Evolutionary conservation across 371 early-diverging fungal genomes (phyloP), one percentile per base, ranked within the genome.

Genomic region (Syncephalastrum racemosum): DNA sequence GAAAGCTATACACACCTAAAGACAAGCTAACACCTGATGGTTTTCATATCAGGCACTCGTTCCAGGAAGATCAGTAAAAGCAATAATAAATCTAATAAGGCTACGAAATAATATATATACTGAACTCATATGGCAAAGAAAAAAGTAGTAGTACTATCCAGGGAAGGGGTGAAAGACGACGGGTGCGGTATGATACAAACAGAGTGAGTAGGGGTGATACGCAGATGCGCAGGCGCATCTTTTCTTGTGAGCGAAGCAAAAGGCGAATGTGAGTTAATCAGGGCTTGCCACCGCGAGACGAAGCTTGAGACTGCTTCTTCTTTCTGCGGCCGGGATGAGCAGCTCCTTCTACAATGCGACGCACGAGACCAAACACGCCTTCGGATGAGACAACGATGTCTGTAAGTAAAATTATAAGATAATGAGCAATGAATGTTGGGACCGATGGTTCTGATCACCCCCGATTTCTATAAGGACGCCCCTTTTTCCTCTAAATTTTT

Each of bases 321-420:
- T 68, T 74, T 58, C 66, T 68, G 53, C 75, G 59, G 6, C 75
- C 75, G 27, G 75, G 75, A 64, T 71, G 75, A 22, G 71, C 67
- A 42, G 75, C 75, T 48, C 75, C 75, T 20, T 74, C 75, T 4
- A 74, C 75, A 42, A 74, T 70, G 43, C 63, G 63, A 41, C 75
- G 66, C 27, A 66, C 67, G 4, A 74, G 47, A 18, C 53, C 59
- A 58, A 59, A 74, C 12, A 59, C 58, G 20, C 71, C 71, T 40
- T 71, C 71, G 13, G 75, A 62, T 41, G 71, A 74, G 4, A 71
- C 59, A 8, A 74, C 65, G 13, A 70, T 58, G 42, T 62, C 73
- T 63, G 36, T 10, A 51, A n/a, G 23, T 51, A 2, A 18, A 18
- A 15, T 16, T 58, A 25, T 46, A 18, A 27, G 49, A n/a, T 4